Evolutionary conservation across 169 alveolate species (phyloP), one percentile per base, ranked within the genome.

Genomic region (Pseudocohnilembus persalinus): DNA sequence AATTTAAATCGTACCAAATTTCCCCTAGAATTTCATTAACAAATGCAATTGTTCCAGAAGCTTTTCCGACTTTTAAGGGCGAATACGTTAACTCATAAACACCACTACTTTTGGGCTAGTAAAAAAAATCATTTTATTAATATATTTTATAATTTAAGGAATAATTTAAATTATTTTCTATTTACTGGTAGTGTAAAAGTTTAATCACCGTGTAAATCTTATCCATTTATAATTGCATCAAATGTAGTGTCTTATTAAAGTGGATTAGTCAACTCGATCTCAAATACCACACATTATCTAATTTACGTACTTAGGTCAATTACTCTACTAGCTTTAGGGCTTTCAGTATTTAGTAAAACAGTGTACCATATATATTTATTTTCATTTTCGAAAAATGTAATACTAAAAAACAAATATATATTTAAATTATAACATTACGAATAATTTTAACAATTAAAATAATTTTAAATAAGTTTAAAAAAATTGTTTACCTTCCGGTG

Each of bases 201-300:
- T 33, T 82, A 73, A 29, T 80, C 88, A 76, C 99, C 99, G 35
- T 96, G 81, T 78, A 95, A 89, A 32, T 98, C 97, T 27, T 96
- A 96, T 64, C 98, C 97, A 77, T 91, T 90, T 73, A 96, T 90
- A 86, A 93, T 93, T 28, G 96, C 98, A 78, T 96, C 97, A 83
- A 96, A 96, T 65, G 95, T 92, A 29, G 94, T 93, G 20, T 91
- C 89, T 74, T 96, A 97, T 35, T 91, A 91, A 28, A 95, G 89
- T n/a, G 99, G 99, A 83, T 97, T 97, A 74, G 90, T 93, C 63
- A 97, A 88, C 76, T 95, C 96, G 63, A 97, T 88, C 76, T 95
- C 96, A 76, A 96, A 96, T 29, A 94, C 95, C 28, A 94, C 93
- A 72, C 98, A 98, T 83, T 97, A 93, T 74, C 98, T 91, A 49